Conservation (phyloP, 2,329 filamentous ascomycete genomes). For the Colletotrichum sp. region DNA sequence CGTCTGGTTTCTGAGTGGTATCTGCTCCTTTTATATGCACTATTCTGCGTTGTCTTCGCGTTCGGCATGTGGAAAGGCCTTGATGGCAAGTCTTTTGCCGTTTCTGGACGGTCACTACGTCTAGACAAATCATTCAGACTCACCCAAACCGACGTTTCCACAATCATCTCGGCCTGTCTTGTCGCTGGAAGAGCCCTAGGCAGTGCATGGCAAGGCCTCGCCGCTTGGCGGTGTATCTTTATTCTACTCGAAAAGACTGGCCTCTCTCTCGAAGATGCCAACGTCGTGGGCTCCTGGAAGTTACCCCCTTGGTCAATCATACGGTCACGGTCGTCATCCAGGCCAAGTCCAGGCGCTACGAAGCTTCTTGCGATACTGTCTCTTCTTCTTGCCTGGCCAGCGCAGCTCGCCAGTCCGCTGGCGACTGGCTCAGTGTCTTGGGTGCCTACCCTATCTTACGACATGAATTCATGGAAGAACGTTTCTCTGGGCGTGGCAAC, state of each 20-base stretch:
- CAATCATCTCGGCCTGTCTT: not conserved
- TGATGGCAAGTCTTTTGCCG: not conserved
- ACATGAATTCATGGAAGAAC: fast-evolving
- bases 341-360: fast-evolving
- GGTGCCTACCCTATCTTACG: not conserved
- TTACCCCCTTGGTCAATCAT: not conserved
- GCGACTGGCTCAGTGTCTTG: not conserved
- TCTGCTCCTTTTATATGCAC: not conserved
- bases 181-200: not conserved
- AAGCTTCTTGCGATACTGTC: not conserved
- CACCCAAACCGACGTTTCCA: not conserved
- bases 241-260: not conserved
- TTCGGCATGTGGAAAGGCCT: not conserved
- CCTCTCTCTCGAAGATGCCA: fast-evolving
- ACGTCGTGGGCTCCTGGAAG: not conserved
- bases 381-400: not conserved
- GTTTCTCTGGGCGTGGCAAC: fast-evolving
- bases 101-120: not conserved
- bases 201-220: not conserved
- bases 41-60: not conserved
- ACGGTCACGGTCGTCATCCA: fast-evolving
- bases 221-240: not conserved
- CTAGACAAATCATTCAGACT: not conserved
- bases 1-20: not conserved
- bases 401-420: not conserved